Percentiles rank a stretch among this genome's conserved stretches.
Evolutionary conservation across 2,329 filamentous ascomycete species (phyloP).

Genomic region (Trichoderma semiorbis): DNA sequence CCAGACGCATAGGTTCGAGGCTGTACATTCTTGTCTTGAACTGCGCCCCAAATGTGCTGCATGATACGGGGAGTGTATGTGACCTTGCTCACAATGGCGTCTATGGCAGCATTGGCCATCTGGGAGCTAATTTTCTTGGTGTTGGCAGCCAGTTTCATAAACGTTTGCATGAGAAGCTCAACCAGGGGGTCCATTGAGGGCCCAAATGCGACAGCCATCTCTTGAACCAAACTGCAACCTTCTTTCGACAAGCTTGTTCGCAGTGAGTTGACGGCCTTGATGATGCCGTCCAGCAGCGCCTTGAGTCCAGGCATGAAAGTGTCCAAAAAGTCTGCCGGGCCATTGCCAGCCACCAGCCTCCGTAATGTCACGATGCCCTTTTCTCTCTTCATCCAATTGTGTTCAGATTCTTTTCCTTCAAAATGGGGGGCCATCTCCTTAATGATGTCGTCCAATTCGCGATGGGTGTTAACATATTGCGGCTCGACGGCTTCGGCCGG

Average conservation of each 20-base stretch:
- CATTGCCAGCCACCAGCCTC: conserved; percentile 78
- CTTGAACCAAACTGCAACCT: conserved; percentile 78
- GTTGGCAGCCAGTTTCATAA: conserved; percentile 83
- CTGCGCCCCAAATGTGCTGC: conserved; percentile 79
- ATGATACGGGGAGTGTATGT: conserved; percentile 78
- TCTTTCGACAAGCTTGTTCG: conserved; percentile 88
- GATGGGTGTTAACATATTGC: conserved; percentile 74
- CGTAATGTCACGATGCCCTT: conserved; percentile 74
- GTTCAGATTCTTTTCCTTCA: conserved; percentile 83
- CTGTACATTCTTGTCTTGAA: conserved; percentile 90
- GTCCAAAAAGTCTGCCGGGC: conserved; percentile 69
- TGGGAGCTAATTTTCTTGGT: conserved; percentile 93
- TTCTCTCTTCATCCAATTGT: conserved; percentile 87
- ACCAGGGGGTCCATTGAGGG: conserved; percentile 82
- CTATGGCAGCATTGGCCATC: conserved; percentile 76
- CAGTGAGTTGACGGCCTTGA: conserved; percentile 79
- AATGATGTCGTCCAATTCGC: conserved; percentile 86
- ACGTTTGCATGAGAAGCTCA: conserved; percentile 81
- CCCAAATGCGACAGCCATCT: conserved; percentile 73
- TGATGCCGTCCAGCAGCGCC: conserved; percentile 75
- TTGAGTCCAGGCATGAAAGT: conserved; percentile 70
- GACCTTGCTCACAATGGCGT: conserved; percentile 72
- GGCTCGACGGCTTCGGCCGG: conserved; percentile 72
- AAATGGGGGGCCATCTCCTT: conserved; percentile 77
- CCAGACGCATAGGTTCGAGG: conserved; percentile 72